Percentiles rank a stretch among this genome's conserved stretches.
These are phyloP conservation scores for Ophiosphaerella herpotricha DNA, from an alignment of 2,329 filamentous ascomycete species.

Conservation along the genomic window DNA sequence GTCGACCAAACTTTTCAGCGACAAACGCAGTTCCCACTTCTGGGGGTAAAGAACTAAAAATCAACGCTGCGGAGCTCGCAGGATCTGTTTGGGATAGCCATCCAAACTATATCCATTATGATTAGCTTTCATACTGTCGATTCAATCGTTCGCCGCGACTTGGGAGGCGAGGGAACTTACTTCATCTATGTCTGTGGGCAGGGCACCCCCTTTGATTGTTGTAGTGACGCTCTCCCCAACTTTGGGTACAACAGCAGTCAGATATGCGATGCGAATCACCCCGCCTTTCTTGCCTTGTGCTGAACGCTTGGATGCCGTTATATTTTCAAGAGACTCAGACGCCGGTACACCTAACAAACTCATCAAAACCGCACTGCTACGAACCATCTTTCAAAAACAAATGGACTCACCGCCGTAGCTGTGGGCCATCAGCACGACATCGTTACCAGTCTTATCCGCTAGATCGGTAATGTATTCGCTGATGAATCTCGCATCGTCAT, in stretches of 20 bases:
- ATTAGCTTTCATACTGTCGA: too few relatives aligned
- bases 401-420: constrained; percentile 42
- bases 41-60: constrained; percentile 22
- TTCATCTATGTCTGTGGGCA: constrained; percentile 10
- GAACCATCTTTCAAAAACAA: neutral
- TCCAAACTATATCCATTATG: constrained; percentile 8
- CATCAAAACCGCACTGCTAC: neutral
- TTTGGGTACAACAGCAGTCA: constrained; percentile 21
- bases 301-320: constrained; percentile 30
- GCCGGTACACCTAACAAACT: constrained; percentile 19
- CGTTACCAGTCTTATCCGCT: constrained; percentile 35
- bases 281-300: constrained; percentile 38
- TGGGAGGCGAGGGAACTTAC: constrained; percentile 4
- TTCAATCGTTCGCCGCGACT: neutral
- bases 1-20: constrained; percentile 25
- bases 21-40: constrained; percentile 15
- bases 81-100: constrained; percentile 18
- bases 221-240: constrained; percentile 13
- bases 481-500: constrained; percentile 40
- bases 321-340: constrained; percentile 33
- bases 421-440: constrained; percentile 45
- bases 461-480: constrained; percentile 22
- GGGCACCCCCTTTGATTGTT: constrained; percentile 2
- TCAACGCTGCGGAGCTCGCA: constrained; percentile 4
- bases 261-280: constrained; percentile 27